Evolutionary conservation across 2,329 filamentous ascomycete genomes (phyloP).

Genomic region (Scedosporium dehoogii): DNA sequence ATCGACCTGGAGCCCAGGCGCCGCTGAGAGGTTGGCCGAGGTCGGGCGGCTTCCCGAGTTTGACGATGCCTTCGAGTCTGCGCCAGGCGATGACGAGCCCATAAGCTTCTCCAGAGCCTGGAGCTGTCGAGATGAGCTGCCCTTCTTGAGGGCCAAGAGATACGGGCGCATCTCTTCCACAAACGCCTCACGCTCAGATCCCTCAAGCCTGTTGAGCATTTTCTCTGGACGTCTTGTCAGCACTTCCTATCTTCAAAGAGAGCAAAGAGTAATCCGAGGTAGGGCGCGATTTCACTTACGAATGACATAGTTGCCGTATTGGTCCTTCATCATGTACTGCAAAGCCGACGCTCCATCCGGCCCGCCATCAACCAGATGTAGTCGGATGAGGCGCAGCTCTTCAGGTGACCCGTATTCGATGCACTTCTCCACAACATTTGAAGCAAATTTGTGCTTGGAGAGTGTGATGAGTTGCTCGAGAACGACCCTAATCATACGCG

Average conservation of each 20-base stretch:
- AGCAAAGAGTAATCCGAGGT: not conserved
- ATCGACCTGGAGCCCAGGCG: constrained; percentile 28
- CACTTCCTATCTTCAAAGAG: not conserved
- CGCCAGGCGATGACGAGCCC: constrained; percentile 13
- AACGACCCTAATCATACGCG: constrained; percentile 64
- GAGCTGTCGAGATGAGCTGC: constrained; percentile 50
- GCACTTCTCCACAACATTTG: constrained; percentile 94
- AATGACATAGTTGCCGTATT: constrained; percentile 92
- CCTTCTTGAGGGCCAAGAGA: constrained; percentile 52
- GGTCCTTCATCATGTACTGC: constrained; percentile 72
- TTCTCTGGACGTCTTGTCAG: constrained; percentile 52
- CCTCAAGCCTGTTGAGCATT: constrained; percentile 55
- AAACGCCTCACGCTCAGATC: constrained; percentile 47
- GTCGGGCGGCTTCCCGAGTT: constrained; percentile 16
- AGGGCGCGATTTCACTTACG: constrained; percentile 48
- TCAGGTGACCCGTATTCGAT: constrained; percentile 54
- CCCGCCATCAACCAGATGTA: constrained; percentile 35
- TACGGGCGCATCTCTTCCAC: constrained; percentile 54
- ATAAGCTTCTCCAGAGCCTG: constrained; percentile 24
- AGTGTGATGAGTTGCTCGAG: constrained; percentile 60
- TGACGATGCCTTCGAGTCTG: constrained; percentile 14
- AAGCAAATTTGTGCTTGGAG: constrained; percentile 93
- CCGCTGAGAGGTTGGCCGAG: constrained; percentile 17
- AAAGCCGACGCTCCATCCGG: constrained; percentile 59
- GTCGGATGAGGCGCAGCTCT: constrained; percentile 62